phyloP scores from a whole-genome alignment of 768 basidiomycete genomes.

The Mycena epipterygia region DNA sequence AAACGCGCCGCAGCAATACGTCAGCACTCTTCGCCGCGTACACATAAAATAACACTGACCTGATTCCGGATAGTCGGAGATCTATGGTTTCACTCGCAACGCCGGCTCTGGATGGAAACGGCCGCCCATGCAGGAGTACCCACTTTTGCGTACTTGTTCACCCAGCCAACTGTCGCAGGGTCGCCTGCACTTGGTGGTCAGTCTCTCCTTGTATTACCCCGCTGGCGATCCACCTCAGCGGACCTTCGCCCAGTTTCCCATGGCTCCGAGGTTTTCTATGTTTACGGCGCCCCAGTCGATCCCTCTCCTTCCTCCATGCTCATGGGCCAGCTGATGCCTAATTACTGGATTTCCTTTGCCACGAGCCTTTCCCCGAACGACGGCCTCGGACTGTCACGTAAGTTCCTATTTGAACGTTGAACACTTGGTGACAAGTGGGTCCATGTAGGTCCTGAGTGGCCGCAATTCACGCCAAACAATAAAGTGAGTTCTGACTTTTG shows the following conservation, averaged over 20 bases:
- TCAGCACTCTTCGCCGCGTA: not conserved
- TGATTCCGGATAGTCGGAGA: slow-evolving; percentile 37
- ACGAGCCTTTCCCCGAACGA: slow-evolving; percentile 59
- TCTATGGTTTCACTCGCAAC: slow-evolving; percentile 37
- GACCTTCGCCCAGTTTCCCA: slow-evolving; percentile 43
- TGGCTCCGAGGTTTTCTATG: slow-evolving; percentile 46
- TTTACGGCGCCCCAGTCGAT: slow-evolving; percentile 43
- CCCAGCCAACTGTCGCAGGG: slow-evolving; percentile 43
- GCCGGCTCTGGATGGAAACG: slow-evolving; percentile 51
- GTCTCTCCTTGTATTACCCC: slow-evolving; percentile 24
- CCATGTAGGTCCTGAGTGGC: slow-evolving; percentile 35
- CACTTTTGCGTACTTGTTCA: slow-evolving; percentile 55
- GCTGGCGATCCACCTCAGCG: not conserved
- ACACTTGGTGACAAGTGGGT: too few relatives aligned
- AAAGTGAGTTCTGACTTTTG: not conserved
- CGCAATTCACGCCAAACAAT: slow-evolving; percentile 34
- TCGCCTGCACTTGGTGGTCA: slow-evolving; percentile 48
- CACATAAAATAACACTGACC: too few relatives aligned
- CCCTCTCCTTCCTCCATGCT: slow-evolving; percentile 18
- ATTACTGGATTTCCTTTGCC: slow-evolving; percentile 63
- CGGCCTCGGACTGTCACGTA: slow-evolving; percentile 52
- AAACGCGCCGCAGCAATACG: slow-evolving; percentile 49
- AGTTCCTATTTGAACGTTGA: not conserved
- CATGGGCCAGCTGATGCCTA: slow-evolving; percentile 54
- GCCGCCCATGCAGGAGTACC: slow-evolving; percentile 48